phyloP scores from a whole-genome alignment of 805 yeast species.

The Cyberlindnera japonica region DNA sequence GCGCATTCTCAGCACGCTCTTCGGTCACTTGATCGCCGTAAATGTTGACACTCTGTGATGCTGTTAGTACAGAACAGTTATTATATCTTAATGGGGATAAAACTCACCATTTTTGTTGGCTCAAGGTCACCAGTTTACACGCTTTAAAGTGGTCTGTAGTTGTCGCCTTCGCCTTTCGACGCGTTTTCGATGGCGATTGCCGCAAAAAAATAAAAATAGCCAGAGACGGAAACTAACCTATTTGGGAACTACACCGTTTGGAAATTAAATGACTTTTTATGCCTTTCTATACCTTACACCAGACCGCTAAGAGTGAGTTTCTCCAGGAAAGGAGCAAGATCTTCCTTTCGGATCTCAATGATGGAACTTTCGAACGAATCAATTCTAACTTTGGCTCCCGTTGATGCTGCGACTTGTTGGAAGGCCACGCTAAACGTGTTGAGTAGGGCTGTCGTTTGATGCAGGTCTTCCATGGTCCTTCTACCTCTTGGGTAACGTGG shows the following conservation, averaged over 20 bases:
- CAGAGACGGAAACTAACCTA: not conserved
- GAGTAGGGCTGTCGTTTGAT: conserved; percentile 43
- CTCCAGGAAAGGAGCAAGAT: conserved; percentile 82
- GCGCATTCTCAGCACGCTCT: conserved; percentile 97
- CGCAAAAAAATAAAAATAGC: not conserved
- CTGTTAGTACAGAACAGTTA: conserved; percentile 4
- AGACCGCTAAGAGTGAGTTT: conserved; percentile 72
- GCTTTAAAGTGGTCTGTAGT: too few species aligned
- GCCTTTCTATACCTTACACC: conserved; percentile 25
- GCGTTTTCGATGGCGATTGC: not conserved
- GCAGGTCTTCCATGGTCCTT: conserved; percentile 30
- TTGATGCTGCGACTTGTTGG: conserved; percentile 77
- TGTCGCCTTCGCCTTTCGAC: not conserved
- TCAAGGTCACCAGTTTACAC: too few species aligned
- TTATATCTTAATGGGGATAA: not conserved
- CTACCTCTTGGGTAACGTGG: conserved; percentile 65
- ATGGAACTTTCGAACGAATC: conserved; percentile 95
- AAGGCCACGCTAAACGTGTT: conserved; percentile 90
- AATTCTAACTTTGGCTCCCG: conserved; percentile 85
- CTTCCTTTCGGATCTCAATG: conserved; percentile 85
- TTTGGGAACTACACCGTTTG: not conserved
- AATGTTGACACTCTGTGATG: conserved; percentile 63
- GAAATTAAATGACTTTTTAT: not conserved
- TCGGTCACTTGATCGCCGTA: conserved; percentile 97
- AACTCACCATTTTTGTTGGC: conserved; percentile 1